These are phyloP conservation scores for Lasiosphaeria hispida DNA, from an alignment of 495 filamentous ascomycete species.

Conservation along the genomic window DNA sequence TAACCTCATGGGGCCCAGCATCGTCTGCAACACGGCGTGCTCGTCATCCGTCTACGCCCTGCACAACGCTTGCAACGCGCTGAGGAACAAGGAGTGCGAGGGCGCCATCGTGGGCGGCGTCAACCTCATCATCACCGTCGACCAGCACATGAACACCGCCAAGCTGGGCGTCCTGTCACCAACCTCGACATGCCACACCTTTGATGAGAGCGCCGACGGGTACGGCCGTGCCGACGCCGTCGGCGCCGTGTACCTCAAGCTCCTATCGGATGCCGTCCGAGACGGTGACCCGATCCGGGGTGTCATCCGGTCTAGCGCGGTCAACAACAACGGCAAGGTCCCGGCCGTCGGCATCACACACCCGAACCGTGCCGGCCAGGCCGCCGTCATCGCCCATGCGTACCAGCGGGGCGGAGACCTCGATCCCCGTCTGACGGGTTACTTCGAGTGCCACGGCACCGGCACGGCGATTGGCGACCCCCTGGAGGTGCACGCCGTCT, in stretches of 20 bases:
- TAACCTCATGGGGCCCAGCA: conserved; percentile 42
- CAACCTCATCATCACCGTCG: conserved; percentile 48
- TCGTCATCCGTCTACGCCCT: conserved; percentile 52
- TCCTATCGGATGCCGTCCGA: conserved; percentile 45
- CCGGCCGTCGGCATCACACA: conserved; percentile 46
- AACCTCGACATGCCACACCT: conserved; percentile 52
- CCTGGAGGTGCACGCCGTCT: conserved; percentile 33
- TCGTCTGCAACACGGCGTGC: conserved; percentile 52
- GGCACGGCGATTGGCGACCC: conserved; percentile 38
- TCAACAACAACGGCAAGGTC: conserved; percentile 54
- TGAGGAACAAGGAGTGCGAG: conserved; percentile 36
- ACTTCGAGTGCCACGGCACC: conserved; percentile 37
- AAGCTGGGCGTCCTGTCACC: conserved; percentile 36
- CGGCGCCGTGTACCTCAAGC: conserved; percentile 53
- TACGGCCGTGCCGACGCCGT: conserved; percentile 63
- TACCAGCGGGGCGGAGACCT: conserved; percentile 48
- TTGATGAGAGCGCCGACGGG: conserved; percentile 59
- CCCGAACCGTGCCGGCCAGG: conserved; percentile 51
- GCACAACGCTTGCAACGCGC: conserved; percentile 49
- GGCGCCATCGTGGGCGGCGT: conserved; percentile 49
- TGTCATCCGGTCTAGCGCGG: conserved; percentile 53
- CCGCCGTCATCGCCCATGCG: conserved; percentile 42
- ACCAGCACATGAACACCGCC: conserved; percentile 30
- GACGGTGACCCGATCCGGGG: conserved; percentile 55
- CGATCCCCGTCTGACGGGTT: conserved; percentile 41